Conservation (phyloP, 164 flowering plant genomes). For the Kingdonia uniflora region DNA sequence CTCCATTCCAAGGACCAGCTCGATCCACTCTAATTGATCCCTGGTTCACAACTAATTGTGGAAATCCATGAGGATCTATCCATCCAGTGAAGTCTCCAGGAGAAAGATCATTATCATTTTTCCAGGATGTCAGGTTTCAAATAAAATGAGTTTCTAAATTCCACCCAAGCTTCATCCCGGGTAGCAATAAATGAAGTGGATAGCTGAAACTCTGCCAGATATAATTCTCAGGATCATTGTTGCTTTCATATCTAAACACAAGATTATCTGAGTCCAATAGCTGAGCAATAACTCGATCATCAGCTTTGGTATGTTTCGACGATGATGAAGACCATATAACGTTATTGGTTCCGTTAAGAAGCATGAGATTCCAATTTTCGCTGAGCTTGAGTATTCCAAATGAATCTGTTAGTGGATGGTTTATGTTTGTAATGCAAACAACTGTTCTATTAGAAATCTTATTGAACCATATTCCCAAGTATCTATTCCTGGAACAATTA, state of each 20-base stretch:
- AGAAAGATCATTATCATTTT: neutral
- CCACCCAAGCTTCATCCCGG: conserved; percentile 2
- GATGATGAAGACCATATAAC: neutral
- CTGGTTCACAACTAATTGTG: neutral
- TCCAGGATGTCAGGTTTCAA: conserved; percentile 1
- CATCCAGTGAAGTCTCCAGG: neutral
- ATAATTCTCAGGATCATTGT: neutral
- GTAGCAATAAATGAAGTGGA: neutral
- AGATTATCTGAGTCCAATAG: neutral
- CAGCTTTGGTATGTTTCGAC: neutral
- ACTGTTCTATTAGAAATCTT: neutral
- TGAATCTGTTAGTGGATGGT: conserved; percentile 2
- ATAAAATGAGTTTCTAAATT: neutral
- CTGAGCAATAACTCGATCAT: neutral
- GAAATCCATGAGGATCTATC: neutral
- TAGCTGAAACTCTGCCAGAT: conserved; percentile 2
- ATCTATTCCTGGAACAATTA: too few relatives aligned
- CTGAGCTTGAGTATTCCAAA: conserved; percentile 3
- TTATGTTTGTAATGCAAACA: conserved; percentile 7
- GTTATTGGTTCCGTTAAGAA: neutral
- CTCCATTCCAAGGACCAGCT: conserved; percentile 11
- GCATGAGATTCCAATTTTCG: conserved; percentile 6
- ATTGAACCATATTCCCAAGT: neutral
- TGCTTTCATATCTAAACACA: neutral
- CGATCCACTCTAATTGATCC: neutral